Evolutionary conservation across 495 filamentous ascomycete genomes (phyloP).

Genomic region (Neurospora sp.): DNA sequence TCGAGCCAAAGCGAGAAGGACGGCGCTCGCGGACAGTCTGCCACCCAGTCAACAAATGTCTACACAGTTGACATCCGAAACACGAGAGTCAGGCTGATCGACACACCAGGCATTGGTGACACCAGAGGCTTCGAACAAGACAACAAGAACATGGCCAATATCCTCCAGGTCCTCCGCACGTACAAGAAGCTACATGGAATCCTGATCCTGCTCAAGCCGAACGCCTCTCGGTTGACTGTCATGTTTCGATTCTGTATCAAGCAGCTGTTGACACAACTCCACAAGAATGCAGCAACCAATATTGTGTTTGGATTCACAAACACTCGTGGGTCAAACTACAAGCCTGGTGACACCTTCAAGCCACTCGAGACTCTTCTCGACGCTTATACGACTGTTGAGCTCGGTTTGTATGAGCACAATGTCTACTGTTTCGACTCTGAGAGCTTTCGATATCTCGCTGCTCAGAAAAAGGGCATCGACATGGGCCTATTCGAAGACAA

Average conservation of each 20-base stretch:
- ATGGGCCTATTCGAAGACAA: constrained; percentile 25
- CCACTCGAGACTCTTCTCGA: constrained; percentile 23
- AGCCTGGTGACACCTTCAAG: constrained; percentile 30
- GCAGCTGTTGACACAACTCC: constrained; percentile 31
- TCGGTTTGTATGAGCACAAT: constrained; percentile 13
- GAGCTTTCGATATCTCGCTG: constrained; percentile 36
- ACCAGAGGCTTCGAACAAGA: constrained; percentile 27
- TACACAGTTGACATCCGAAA: constrained; percentile 20
- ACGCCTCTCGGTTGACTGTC: constrained; percentile 27
- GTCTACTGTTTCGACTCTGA: constrained; percentile 39
- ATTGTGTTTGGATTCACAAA: constrained; percentile 40
- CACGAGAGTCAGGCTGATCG: constrained; percentile 28
- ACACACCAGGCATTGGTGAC: constrained; percentile 39
- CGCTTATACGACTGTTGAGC: constrained; percentile 15
- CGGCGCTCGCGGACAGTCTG: constrained; percentile 27
- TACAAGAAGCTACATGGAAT: constrained; percentile 34
- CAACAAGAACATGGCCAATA: constrained; percentile 34
- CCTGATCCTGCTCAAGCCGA: constrained; percentile 39
- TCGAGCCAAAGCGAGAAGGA: constrained; percentile 20
- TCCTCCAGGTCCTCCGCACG: constrained; percentile 19
- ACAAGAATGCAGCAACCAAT: constrained; percentile 20
- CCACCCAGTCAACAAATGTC: constrained; percentile 29
- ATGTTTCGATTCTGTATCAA: constrained; percentile 34
- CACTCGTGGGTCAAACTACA: constrained; percentile 31
- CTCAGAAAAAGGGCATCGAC: constrained; percentile 21